Evolutionary conservation across 495 filamentous ascomycete species (phyloP), one percentile per base, ranked within the genome.

Genomic region (Paragyromitra xinjiangensis): DNA sequence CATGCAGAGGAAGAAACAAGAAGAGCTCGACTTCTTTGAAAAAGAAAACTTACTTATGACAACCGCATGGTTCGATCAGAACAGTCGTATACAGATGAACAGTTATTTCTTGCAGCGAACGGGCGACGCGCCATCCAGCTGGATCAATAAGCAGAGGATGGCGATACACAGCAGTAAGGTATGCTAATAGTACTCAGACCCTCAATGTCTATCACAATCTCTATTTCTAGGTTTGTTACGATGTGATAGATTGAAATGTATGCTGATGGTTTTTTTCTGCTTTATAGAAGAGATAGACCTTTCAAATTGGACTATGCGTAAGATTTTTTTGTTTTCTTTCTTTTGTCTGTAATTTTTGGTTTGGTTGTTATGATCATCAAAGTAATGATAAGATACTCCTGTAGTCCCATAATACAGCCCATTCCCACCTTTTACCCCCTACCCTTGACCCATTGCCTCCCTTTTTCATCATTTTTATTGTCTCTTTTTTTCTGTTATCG

Each of bases 61-160:
- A 40, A 94, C 91, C 3, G 94, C 95, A 11, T 99, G 93, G 93
- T 97, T 97, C 84, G 93, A 97, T 78, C 88, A 98, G 51, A 88
- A 93, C 14, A 90, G 88, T 80, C 88, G 95, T 50, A 83, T 97
- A 75, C 94, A 98, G 85, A 94, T 92, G 84, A 97, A 94, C 84
- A 93, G 92, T 78, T 91, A 97, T 61, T 89, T 92, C 22, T 84
- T 94, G 79, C 91, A 89, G 83, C 87, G 90, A 81, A 86, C 92
- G 78, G 88, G 90, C 61, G 93, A 98, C 80, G 88, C 88, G 53
- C 93, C 93, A 42, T 91, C 88, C 83, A 95, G 94, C 81, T 98
- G 94, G 94, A 84, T 98, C 51, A 93, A 93, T 64, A 94, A 92
- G 85, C 95, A 98, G 86, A 87, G 94, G 84, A 90, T 88, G 83